Conservation (phyloP, 495 filamentous ascomycete genomes). For the Glonium stellatum region DNA sequence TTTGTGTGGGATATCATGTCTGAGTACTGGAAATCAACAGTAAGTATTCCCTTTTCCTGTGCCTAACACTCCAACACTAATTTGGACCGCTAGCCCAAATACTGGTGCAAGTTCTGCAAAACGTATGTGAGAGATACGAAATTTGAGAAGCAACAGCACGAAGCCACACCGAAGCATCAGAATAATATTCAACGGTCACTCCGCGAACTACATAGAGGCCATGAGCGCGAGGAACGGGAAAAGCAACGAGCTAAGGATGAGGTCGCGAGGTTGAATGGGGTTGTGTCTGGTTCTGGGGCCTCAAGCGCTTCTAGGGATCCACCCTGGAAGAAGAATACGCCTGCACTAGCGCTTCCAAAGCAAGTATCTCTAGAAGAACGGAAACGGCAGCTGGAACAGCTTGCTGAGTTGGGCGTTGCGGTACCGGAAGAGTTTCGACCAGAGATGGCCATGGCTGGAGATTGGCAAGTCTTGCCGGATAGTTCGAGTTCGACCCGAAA, state of each 20-base stretch:
- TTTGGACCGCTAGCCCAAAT: constrained; percentile 54
- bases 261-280: constrained; percentile 75
- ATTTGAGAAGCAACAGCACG: constrained; percentile 83
- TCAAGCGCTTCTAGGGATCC: constrained; percentile 14
- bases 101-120: constrained; percentile 97
- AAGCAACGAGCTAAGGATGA: constrained; percentile 77
- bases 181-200: constrained; percentile 81
- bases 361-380: constrained; percentile 58
- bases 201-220: constrained; percentile 72
- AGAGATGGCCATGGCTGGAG: constrained; percentile 82
- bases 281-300: constrained; percentile 45
- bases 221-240: constrained; percentile 70
- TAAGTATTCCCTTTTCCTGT: constrained; percentile 31
- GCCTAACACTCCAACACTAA: neutral
- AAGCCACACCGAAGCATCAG: constrained; percentile 84
- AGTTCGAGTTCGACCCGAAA: constrained; percentile 19
- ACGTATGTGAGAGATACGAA: constrained; percentile 86
- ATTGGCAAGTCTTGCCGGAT: constrained; percentile 73
- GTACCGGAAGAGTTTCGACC: constrained; percentile 72
- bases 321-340: constrained; percentile 8
- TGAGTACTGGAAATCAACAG: constrained; percentile 99
- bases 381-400: constrained; percentile 77
- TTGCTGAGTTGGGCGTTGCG: constrained; percentile 78
- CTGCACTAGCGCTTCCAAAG: constrained; percentile 23
- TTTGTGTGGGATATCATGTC: constrained; percentile 53